Percentiles rank a stretch among this genome's conserved stretches.
Evolutionary conservation across 495 filamentous ascomycete species (phyloP).

Genomic region (Penicillium robsamsonii): DNA sequence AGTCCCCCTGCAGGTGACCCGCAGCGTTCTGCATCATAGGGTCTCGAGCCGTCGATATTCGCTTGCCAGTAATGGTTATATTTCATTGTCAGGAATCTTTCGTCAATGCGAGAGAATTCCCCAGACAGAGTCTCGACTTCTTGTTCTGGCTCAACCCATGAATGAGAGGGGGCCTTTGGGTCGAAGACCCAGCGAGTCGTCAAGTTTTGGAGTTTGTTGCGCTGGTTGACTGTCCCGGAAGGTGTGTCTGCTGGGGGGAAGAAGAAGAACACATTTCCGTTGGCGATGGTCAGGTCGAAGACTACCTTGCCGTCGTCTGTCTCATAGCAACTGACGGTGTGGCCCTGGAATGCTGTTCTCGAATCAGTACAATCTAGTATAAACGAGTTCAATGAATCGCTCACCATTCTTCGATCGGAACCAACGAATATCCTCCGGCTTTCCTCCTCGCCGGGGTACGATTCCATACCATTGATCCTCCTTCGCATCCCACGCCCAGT

Average conservation of each 20-base stretch:
- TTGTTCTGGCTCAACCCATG: constrained; percentile 22
- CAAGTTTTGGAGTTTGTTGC: constrained; percentile 30
- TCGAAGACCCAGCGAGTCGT: constrained; percentile 22
- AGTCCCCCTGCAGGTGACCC: constrained; percentile 14
- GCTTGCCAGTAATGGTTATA: constrained; percentile 57
- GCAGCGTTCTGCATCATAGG: constrained; percentile 40
- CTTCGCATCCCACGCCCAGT: constrained; percentile 54
- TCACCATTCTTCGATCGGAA: constrained; percentile 9
- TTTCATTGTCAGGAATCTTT: constrained; percentile 50
- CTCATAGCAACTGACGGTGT: constrained; percentile 51
- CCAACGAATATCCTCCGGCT: constrained; percentile 47
- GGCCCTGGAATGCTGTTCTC: constrained; percentile 42
- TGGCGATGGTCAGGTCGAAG: constrained; percentile 53
- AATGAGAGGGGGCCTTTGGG: background rate
- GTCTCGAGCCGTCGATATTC: constrained; percentile 42
- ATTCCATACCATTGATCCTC: constrained; percentile 51
- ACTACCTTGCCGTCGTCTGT: constrained; percentile 47
- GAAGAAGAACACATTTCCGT: constrained; percentile 56
- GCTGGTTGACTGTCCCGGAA: constrained; percentile 2
- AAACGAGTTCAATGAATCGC: background rate
- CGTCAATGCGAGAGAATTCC: constrained; percentile 60
- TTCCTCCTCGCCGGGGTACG: constrained; percentile 46
- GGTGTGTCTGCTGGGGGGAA: constrained; percentile 38
- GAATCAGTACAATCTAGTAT: background rate
- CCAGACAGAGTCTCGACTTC: constrained; percentile 41